A percentile compares a stretch with the other conserved stretches of the same genome.
Conservation (phyloP, 1,139 yeast species). For the Citeromyces hawaiiensis region DNA sequence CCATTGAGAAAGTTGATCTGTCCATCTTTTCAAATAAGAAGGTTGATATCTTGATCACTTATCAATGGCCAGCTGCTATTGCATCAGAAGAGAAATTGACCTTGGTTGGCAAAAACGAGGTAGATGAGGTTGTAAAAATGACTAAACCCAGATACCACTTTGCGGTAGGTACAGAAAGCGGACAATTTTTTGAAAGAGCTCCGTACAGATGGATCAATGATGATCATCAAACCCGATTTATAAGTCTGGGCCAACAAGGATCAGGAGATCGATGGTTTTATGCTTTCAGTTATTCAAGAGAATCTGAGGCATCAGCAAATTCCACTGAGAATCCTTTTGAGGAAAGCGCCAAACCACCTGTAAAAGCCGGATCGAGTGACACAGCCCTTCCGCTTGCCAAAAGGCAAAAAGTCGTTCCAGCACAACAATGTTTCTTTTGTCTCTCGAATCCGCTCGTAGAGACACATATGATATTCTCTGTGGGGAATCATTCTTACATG, state of each 20-base stretch:
- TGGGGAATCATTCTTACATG: slow-evolving; percentile 52
- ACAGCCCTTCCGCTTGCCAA: slow-evolving; percentile 2
- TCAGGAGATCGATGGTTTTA: slow-evolving; percentile 54
- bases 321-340: slow-evolving; percentile 4
- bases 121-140: slow-evolving; percentile 32
- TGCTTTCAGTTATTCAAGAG: slow-evolving; percentile 37
- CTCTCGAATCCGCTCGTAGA: slow-evolving; percentile 70
- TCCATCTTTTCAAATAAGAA: slow-evolving; percentile 10
- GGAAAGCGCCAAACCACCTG: neutral
- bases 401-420: slow-evolving; percentile 24
- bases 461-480: slow-evolving; percentile 68
- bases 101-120: slow-evolving; percentile 21
- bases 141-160: slow-evolving; percentile 55
- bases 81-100: slow-evolving; percentile 26
- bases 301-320: neutral
- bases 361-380: neutral
- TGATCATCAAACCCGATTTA: slow-evolving; percentile 38
- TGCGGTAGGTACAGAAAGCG: slow-evolving; percentile 34
- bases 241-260: slow-evolving; percentile 50
- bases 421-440: slow-evolving; percentile 69
- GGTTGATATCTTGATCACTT: slow-evolving; percentile 44
- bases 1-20: slow-evolving; percentile 9
- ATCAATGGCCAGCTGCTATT: slow-evolving; percentile 46
- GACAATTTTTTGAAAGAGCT: slow-evolving; percentile 37
- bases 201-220: slow-evolving; percentile 42